A percentile compares a stretch with the other conserved stretches of the same genome.
phyloP scores from a whole-genome alignment of 768 basidiomycete genomes.

The Mycena sanguinolenta region DNA sequence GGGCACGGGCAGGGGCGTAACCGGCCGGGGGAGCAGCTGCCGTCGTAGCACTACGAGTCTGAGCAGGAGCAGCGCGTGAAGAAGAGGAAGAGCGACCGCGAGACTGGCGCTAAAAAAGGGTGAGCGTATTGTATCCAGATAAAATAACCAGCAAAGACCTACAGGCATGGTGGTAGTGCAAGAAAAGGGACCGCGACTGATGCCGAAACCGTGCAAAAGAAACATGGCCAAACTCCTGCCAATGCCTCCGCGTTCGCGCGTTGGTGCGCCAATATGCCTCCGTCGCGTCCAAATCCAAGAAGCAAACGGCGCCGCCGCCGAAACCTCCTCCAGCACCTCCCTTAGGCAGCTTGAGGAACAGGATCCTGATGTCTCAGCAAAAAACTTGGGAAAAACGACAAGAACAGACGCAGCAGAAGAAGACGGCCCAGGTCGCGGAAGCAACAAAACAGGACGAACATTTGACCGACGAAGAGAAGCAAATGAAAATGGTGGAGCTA shows the following conservation, averaged over 20 bases:
- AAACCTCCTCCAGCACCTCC: background rate
- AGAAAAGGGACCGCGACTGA: constrained; percentile 9
- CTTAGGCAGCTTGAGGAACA: background rate
- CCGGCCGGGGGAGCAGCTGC: constrained; percentile 56
- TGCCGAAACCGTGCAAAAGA: background rate
- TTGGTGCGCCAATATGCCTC: constrained; percentile 29
- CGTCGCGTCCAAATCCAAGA: constrained; percentile 5
- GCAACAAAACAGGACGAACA: background rate
- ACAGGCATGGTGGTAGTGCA: constrained; percentile 61
- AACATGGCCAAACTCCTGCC: constrained; percentile 3
- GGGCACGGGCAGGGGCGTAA: constrained; percentile 56
- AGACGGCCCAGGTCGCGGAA: background rate
- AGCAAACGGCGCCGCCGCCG: background rate
- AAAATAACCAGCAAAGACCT: constrained; percentile 5
- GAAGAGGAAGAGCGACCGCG: constrained; percentile 76
- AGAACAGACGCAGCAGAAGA: background rate
- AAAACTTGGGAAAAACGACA: constrained; percentile 5
- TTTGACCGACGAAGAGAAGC: background rate
- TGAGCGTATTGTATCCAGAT: constrained; percentile 1
- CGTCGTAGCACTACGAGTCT: constrained; percentile 37
- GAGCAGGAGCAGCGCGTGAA: constrained; percentile 53
- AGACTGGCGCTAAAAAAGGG: constrained; percentile 73
- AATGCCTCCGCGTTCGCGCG: constrained; percentile 24
- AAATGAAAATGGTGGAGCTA: background rate
- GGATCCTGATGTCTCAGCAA: background rate